phyloP scores from a whole-genome alignment of 805 yeast genomes.

The Candida michaelii region DNA sequence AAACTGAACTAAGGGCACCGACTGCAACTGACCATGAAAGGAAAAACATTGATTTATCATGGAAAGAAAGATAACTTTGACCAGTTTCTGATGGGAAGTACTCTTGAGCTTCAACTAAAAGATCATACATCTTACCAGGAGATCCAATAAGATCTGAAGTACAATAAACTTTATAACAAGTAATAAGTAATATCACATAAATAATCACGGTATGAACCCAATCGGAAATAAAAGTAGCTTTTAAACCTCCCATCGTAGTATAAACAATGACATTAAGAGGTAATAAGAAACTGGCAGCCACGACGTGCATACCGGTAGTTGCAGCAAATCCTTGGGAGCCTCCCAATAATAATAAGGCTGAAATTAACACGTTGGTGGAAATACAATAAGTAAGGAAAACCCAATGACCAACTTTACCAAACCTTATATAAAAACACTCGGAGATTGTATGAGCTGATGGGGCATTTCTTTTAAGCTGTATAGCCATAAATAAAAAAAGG shows the following conservation, averaged over 20 bases:
- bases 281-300: conserved; percentile 23
- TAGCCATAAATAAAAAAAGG: conserved; percentile 20
- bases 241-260: conserved; percentile 25
- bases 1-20: conserved; percentile 22
- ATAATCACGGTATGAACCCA: conserved; percentile 26
- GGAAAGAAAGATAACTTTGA: conserved; percentile 18
- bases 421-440: conserved; percentile 22
- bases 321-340: conserved; percentile 78
- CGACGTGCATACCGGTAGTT: conserved; percentile 69
- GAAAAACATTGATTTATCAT: conserved; percentile 13
- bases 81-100: conserved; percentile 21
- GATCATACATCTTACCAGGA: conserved; percentile 24
- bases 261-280: conserved; percentile 26
- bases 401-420: conserved; percentile 28
- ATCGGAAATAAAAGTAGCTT: conserved; percentile 28
- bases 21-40: conserved; percentile 17
- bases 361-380: conserved; percentile 22
- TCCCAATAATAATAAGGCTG: conserved; percentile 22
- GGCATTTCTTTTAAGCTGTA: conserved; percentile 19
- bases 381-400: conserved; percentile 25
- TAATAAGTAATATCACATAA: conserved; percentile 20
- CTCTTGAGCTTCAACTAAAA: conserved; percentile 17
- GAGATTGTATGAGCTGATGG: conserved; percentile 22
- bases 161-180: conserved; percentile 20
- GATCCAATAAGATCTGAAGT: conserved; percentile 22